Base-by-base conservation (phyloP, 192 early-diverging fungal species). In the Dispira parvispora region DNA sequence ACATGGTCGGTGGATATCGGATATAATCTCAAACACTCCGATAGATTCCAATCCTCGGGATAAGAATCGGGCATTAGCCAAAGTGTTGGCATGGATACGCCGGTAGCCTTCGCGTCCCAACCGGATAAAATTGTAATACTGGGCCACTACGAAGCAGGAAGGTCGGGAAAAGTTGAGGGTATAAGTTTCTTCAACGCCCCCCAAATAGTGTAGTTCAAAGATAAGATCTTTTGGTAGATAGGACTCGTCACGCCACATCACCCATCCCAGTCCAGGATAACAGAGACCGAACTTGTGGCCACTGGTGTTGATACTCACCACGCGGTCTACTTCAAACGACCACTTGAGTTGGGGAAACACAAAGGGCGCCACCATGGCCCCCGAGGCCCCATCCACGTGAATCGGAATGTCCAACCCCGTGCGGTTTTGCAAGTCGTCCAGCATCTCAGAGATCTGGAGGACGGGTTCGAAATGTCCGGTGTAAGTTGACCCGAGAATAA, bases 231-330 rank as follows among this genome's bases (percentile, higher is more conserved):
- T 73, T 10, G 90, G 90, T 21, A 88, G 75, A 63, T 74, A 86
- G 52, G 82, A 78, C 20, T 71, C 57, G 56, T 73, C 71, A 52
- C 77, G 75, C 90, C 90, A 92, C 25, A 92, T 53, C 44, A 80
- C 75, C 89, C 89, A 92, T 43, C 89, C 89, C 52, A 91, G 73
- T 49, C 89, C 89, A 6, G 87, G 79, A 65, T 89, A 89, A 11
- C 80, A 77, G 43, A 92, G 76, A n/a, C 89, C 89, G 73, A 78
- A 92, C 69, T 92, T 92, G 81, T 90, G 88, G 49, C 89, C 88
- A 47, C 84, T 86, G 21, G 80, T 80, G 67, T 89, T 90, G 72
- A 92, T 92, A 20, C 84, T 86, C 9, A 75, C 78, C 13, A 92
- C 90, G 14, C 78, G 83, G 3, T 68, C 66, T 14, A 89, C 72